Evolutionary conservation across 805 yeast species (phyloP), one percentile per base, ranked within the genome.

Genomic region (Ogataea saltuana): DNA sequence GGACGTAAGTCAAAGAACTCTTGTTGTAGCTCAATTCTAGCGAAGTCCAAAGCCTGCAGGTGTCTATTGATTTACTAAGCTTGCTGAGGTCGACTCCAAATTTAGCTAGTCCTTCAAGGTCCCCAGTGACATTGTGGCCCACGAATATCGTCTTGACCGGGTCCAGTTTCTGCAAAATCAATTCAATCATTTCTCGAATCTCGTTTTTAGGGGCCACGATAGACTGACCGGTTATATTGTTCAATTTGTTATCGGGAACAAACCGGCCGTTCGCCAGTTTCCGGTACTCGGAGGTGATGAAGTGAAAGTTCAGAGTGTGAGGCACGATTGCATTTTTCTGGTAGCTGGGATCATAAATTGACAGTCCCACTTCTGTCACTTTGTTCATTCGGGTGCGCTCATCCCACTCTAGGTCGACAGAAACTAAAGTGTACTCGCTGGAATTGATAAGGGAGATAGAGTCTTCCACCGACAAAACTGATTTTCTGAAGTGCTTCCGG

Each of bases 61-160:
- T 65, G 44, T 65, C 69, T 11, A 62, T 51, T n/a, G 61, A 41
- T n/a, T 52, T 50, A n/a, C 55, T 28, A 15, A 34, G 23, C 2
- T 34, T 27, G 4, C 60, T 58, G 18, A 60, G 31, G 1, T 30
- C 18, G 28, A 56, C 46, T 1, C 52, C 45, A 19, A 55, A 30
- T 15, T 44, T 18, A 15, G 44, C 30, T 21, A 61, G 49, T n/a
- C 50, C 46, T 1, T 36, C 38, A n/a, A 63, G 5, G 42, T 63
- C 67, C 7, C 60, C 60, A 2, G 33, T 38, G 4, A 60, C 50
- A 20, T 56, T 55, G 30, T 63, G 67, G n/a, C 66, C 67, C 3
- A 63, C 62, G 4, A 62, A 42, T 7, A 51, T 43, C 6, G 52
- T 44, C 15, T 51, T 46, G 12, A 50, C 28, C 18, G 34, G 35